These are phyloP conservation scores for Aspergillus campestris DNA, from an alignment of 495 filamentous ascomycete species.

Conservation along the genomic window DNA sequence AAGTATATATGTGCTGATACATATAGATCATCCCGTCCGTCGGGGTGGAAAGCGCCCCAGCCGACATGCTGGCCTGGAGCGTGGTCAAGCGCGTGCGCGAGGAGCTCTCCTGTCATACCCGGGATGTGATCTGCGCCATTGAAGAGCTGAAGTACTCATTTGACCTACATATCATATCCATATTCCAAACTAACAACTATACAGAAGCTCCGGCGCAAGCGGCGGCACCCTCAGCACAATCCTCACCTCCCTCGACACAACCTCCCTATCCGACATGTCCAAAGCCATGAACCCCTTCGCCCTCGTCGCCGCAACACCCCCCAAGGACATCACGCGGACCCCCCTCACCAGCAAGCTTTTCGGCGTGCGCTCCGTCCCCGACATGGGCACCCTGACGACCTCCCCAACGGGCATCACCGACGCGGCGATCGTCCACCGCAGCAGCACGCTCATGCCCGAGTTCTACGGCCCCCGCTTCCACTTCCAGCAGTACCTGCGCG, in stretches of 20 bases:
- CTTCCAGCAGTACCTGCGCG: conserved; percentile 59
- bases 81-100: conserved; percentile 58
- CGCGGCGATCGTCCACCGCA: conserved; percentile 60
- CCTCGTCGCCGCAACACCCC: conserved; percentile 52
- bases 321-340: conserved; percentile 24
- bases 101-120: conserved; percentile 44
- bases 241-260: conserved; percentile 54
- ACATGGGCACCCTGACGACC: conserved; percentile 60
- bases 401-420: conserved; percentile 53
- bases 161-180: neutral
- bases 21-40: conserved; percentile 72
- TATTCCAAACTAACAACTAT: conserved; percentile 5
- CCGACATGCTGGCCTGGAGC: conserved; percentile 69
- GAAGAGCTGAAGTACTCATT: conserved; percentile 50
- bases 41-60: conserved; percentile 77
- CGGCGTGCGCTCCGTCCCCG: conserved; percentile 52
- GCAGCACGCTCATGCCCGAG: conserved; percentile 62
- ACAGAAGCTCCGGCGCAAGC: conserved; percentile 47
- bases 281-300: conserved; percentile 53
- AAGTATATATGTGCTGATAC: conserved; percentile 15
- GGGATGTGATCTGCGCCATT: conserved; percentile 52
- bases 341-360: conserved; percentile 38
- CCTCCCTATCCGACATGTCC: conserved; percentile 47
- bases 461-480: conserved; percentile 67
- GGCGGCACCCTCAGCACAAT: conserved; percentile 66